These are phyloP conservation scores for Phyllosticta citriasiana DNA, from an alignment of 2,329 filamentous ascomycete genomes.

Conservation along the genomic window DNA sequence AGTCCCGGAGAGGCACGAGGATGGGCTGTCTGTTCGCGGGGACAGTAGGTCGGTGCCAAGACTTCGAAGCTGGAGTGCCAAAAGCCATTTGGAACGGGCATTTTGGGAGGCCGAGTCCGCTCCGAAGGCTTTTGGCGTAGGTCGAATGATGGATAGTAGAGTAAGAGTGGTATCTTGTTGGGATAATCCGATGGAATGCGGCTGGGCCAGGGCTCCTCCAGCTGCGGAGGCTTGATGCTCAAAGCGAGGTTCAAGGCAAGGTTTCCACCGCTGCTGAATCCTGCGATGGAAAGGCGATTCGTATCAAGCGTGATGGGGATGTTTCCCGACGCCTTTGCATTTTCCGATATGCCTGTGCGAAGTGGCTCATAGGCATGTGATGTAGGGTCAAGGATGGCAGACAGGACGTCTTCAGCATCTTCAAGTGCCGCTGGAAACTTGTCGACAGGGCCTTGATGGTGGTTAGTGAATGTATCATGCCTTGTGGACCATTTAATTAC, in stretches of 20 bases:
- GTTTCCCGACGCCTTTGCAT: constrained; percentile 12
- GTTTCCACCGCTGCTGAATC: constrained; percentile 38
- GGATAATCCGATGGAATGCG: constrained; percentile 26
- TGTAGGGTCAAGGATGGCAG: constrained; percentile 31
- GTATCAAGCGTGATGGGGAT: constrained; percentile 29
- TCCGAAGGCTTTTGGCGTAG: constrained; percentile 32
- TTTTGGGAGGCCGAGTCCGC: constrained; percentile 23
- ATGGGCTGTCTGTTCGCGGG: constrained; percentile 26
- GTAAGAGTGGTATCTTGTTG: constrained; percentile 28
- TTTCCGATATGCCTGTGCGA: constrained; percentile 9
- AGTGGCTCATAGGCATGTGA: background rate
- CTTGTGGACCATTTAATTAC: background rate
- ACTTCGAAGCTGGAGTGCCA: constrained; percentile 26
- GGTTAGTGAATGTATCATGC: background rate
- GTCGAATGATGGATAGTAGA: constrained; percentile 36
- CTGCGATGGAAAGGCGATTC: constrained; percentile 31
- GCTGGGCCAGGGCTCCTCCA: constrained; percentile 28
- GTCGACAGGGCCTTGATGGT: constrained; percentile 32
- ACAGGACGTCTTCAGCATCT: constrained; percentile 38
- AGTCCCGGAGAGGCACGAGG: constrained; percentile 33
- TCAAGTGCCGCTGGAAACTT: constrained; percentile 39
- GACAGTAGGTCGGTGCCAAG: constrained; percentile 33
- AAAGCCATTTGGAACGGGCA: constrained; percentile 22
- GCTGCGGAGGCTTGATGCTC: constrained; percentile 20
- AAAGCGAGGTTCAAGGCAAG: constrained; percentile 36